phyloP scores from a whole-genome alignment of 768 basidiomycete species.

The Podaxis pistillaris region DNA sequence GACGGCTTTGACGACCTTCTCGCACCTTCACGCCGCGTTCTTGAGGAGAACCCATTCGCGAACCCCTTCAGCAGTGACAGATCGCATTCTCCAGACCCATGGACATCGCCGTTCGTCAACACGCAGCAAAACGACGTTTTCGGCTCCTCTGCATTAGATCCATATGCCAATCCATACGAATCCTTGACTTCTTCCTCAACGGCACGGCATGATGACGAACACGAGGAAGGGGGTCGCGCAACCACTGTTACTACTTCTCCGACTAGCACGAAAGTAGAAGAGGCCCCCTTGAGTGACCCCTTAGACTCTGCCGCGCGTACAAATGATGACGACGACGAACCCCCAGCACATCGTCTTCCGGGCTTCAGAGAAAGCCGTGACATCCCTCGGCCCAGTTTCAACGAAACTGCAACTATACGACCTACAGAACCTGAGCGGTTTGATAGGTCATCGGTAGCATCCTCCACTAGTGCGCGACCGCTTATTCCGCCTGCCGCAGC shows the following conservation, averaged over 20 bases:
- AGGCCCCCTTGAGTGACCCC: slow-evolving; percentile 30
- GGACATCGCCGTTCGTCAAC: slow-evolving; percentile 58
- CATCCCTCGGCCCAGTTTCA: slow-evolving; percentile 26
- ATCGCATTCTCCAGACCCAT: slow-evolving; percentile 73
- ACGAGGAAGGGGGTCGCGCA: slow-evolving; percentile 13
- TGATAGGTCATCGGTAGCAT: slow-evolving; percentile 14
- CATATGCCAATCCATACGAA: slow-evolving; percentile 22
- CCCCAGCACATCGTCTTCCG: slow-evolving; percentile 35
- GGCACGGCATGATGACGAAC: slow-evolving; percentile 11
- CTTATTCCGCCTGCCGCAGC: not conserved
- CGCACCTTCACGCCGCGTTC: slow-evolving; percentile 51
- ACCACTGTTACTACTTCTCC: not conserved
- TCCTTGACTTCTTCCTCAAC: slow-evolving; percentile 21
- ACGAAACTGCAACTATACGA: slow-evolving; percentile 44
- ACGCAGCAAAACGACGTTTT: slow-evolving; percentile 30
- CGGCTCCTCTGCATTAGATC: slow-evolving; percentile 23
- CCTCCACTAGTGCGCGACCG: slow-evolving; percentile 13
- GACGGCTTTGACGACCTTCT: slow-evolving; percentile 80
- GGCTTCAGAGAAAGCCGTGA: slow-evolving; percentile 55
- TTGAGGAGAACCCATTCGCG: slow-evolving; percentile 78
- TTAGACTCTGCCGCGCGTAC: slow-evolving; percentile 28
- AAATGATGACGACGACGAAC: slow-evolving; percentile 33
- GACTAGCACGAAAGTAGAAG: slow-evolving; percentile 17
- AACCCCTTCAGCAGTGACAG: slow-evolving; percentile 64
- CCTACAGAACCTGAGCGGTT: slow-evolving; percentile 28